Base-by-base conservation (phyloP, 257 asterid genomes). In the Linaria vulgaris region DNA sequence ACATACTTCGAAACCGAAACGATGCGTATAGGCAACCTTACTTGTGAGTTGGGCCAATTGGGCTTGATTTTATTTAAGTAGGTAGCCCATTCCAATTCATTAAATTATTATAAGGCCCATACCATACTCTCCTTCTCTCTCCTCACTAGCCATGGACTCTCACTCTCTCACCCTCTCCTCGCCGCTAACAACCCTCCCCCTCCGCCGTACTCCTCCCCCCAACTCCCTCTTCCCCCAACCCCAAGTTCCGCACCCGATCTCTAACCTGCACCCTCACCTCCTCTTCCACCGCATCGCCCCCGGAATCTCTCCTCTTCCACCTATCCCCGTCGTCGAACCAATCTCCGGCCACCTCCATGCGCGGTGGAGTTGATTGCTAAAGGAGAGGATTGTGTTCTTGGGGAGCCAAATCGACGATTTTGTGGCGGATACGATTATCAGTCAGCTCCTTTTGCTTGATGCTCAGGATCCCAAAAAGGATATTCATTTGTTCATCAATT, bases 351-450 rank as follows among this genome's bases (percentile, higher is more conserved):
- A 69, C 87, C 23, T 79, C 97, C 12, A 75, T 74, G 81, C 84
- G 90, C 20, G 96, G 87, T 6, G 91, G n/a, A n/a, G n/a, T 82
- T 0, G 99, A 89, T 57, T 92, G 76, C 85, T 92, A 17, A 89
- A 67, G 76, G 99, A 92, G 79, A 87, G 99, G 78, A 89, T 92
- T 61, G 90, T 92, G 59, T 92, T 92, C 70, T 72, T 92, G 80
- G 97, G 97, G 30, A 80, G 55, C 74, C 43, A 54, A 10, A 81
- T 92, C 56, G 96, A 89, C 71, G 99, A 92, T 69, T 85, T 85
- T 57, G 81, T 85, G 21, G 99, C 97, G 22, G 99, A 92, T 75
- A 78, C 94, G 25, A 89, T 92, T 71, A 83, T 83, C 52, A 85
- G 97, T 67, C 97, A 87, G 86, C 78, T 92, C 54, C 74, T 92